Evolutionary conservation across 129 eudicot species (phyloP), one percentile per base, ranked within the genome.

Genomic region (Sambucus nigra): DNA sequence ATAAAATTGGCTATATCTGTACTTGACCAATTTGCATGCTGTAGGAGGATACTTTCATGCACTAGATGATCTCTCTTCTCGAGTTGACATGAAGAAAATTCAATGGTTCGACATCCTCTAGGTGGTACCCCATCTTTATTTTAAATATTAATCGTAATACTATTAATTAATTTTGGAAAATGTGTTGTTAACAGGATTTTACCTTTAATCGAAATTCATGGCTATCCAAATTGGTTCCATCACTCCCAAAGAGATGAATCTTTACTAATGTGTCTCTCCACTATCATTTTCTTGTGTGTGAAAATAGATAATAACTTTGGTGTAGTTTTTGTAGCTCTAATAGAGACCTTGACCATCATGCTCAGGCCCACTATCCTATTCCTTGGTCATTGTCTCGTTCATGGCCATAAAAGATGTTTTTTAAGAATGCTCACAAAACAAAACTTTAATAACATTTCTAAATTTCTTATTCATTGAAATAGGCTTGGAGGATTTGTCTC

Each of bases 71-170:
- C 53, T 86, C 60, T 55, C 62, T 11, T 86, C 79, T 42, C 87
- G 93, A 38, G 76, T 86, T 57, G 93, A 86, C 73, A 76, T 86
- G 80, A 79, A 86, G 61, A 20, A 61, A 14, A 79, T 86, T 47
- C 59, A 93, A 68, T 86, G 93, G 95, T 86, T 75, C 56, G 95
- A 93, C 38, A 86, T 86, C 60, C 95, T 86, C 66, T 93, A 86
- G 95, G 93, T 86, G 65, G n/a, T n/a, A 38, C n/a, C 5, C 35
- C n/a, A n/a, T n/a, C n/a, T n/a, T n/a, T n/a, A n/a, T n/a, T n/a
- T n/a, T n/a, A n/a, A n/a, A n/a, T n/a, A n/a, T n/a, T n/a, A n/a
- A n/a, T n/a, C n/a, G n/a, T n/a, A n/a, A n/a, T n/a, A n/a, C n/a
- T n/a, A n/a, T n/a, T 19, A 12, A 20, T 17, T n/a, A 6, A 18